phyloP scores from a whole-genome alignment of 1,284 basidiomycete species.

The Waitea zeae region DNA sequence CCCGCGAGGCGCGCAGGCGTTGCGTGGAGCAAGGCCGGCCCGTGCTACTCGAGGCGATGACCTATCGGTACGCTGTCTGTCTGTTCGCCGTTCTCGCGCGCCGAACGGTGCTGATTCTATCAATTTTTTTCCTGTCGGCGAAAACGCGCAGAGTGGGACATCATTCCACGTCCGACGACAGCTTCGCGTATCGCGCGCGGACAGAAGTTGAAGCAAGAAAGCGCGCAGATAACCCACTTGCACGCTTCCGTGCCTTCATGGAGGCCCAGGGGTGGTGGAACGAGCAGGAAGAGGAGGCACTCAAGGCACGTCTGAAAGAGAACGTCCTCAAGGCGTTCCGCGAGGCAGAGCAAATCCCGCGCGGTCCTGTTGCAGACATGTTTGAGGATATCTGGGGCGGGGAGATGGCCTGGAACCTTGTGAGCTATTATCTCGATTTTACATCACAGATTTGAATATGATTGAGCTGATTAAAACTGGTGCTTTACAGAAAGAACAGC shows the following conservation, averaged over 20 bases:
- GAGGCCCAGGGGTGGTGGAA: constrained; percentile 82
- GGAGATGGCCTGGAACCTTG: constrained; percentile 72
- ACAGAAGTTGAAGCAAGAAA: constrained; percentile 79
- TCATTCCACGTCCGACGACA: constrained; percentile 90
- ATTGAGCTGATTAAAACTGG: background rate
- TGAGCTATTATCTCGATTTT: constrained; percentile 27
- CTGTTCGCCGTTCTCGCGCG: background rate
- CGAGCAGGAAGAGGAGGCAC: constrained; percentile 52
- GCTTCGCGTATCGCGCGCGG: constrained; percentile 74
- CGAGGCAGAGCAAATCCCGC: constrained; percentile 56
- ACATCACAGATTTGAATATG: constrained; percentile 1
- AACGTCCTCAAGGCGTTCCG: constrained; percentile 70
- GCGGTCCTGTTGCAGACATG: constrained; percentile 57
- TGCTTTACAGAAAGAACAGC: constrained; percentile 55
- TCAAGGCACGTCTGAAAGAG: constrained; percentile 52
- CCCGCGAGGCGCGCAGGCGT: constrained; percentile 59
- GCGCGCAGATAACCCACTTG: constrained; percentile 78
- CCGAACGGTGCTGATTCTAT: constrained; percentile 2
- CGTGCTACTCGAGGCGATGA: constrained; percentile 86
- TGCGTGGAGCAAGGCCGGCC: constrained; percentile 71
- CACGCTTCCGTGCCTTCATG: constrained; percentile 72
- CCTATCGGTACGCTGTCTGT: constrained; percentile 43
- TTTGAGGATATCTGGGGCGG: constrained; percentile 84
- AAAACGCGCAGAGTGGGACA: constrained; percentile 76
- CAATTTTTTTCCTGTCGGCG: constrained; percentile 4